Evolutionary conservation across 371 early-diverging fungal species (phyloP), one percentile per base, ranked within the genome.

Genomic region (Thermomucor indicae-seudaticae): DNA sequence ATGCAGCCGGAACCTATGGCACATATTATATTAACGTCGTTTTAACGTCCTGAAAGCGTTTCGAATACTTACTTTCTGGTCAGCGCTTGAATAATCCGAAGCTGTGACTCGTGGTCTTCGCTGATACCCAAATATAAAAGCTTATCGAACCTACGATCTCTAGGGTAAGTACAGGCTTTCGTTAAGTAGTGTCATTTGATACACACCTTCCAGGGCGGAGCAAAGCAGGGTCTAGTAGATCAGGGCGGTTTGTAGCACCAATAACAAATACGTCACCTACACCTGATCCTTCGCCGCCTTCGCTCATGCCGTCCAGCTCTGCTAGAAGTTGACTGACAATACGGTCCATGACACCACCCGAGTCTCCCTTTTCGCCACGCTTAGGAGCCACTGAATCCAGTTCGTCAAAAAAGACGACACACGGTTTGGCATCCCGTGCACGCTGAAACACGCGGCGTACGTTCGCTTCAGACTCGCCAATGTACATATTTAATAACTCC

Each of bases 351-450:
- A 97, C 98, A 47, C 98, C 98, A 5, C 97, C 97, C 11, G 92
- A 90, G 53, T 97, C 97, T 12, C 97, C 97, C 62, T 94, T 93
- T 51, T 94, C 93, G 22, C 97, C 97, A 54, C 97, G 83, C 73
- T 94, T 92, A 2, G 97, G 97, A 1, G 97, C 98, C 6, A 99
- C 92, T 0, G 98, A 93, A 77, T 99, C 99, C 66, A 99, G 72
- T 69, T 99, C 99, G 67, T 99, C 99, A 65, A 99, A 99, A 71
- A 99, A 99, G 43, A 99, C 94, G 17, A 99, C 98, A 57, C 98
- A 94, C 0, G 99, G 99, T 35, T 91, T 87, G 14, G 97, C 97
- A 68, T 99, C 97, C 49, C 99, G 87, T 7, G 99, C 99, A 47
- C 90, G 83, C 60, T 99, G 95, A 75, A 99, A 99, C 16, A 98